Conservation (phyloP, 2,329 filamentous ascomycete genomes). For the Arthrobotrys pseudoclavata region DNA sequence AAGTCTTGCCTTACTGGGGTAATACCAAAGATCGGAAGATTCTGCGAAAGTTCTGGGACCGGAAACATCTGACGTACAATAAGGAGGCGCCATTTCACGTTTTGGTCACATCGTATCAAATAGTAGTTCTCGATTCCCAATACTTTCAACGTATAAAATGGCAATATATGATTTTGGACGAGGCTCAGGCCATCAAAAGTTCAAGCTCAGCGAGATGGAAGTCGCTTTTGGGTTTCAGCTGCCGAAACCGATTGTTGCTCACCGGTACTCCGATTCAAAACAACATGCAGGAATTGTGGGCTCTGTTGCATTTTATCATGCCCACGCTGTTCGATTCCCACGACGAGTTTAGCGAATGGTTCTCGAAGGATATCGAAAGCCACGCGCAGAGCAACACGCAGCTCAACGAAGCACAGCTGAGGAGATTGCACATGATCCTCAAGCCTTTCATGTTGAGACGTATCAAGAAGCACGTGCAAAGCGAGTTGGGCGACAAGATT, state of each 20-base stretch:
- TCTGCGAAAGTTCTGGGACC: conserved; percentile 98
- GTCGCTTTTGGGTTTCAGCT: conserved; percentile 91
- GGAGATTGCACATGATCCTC: conserved; percentile 96
- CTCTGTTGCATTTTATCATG: conserved; percentile 98
- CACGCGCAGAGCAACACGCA: conserved; percentile 99
- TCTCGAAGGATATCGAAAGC: conserved; percentile 95
- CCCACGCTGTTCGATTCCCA: conserved; percentile 96
- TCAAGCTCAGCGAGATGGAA: conserved; percentile 98
- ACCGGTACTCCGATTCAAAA: conserved; percentile 99
- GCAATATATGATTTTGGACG: conserved; percentile 99
- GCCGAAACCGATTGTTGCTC: conserved; percentile 90
- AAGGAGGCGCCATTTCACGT: conserved; percentile 96
- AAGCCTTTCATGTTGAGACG: conserved; percentile 99
- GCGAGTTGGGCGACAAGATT: conserved; percentile 98
- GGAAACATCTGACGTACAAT: conserved; percentile 95
- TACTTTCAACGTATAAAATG: conserved; percentile 99
- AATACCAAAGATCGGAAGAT: conserved; percentile 94
- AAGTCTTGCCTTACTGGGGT: conserved; percentile 97
- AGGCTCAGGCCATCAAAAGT: conserved; percentile 98
- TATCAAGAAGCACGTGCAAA: conserved; percentile 99
- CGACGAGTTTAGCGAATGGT: conserved; percentile 94
- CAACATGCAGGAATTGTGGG: conserved; percentile 99
- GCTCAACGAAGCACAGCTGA: conserved; percentile 96
- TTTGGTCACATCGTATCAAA: conserved; percentile 94
- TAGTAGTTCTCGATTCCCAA: conserved; percentile 93